Percentiles rank a stretch among this genome's conserved stretches.
phyloP scores from a whole-genome alignment of 495 filamentous ascomycete species.

The Bacidia gigantensis region DNA sequence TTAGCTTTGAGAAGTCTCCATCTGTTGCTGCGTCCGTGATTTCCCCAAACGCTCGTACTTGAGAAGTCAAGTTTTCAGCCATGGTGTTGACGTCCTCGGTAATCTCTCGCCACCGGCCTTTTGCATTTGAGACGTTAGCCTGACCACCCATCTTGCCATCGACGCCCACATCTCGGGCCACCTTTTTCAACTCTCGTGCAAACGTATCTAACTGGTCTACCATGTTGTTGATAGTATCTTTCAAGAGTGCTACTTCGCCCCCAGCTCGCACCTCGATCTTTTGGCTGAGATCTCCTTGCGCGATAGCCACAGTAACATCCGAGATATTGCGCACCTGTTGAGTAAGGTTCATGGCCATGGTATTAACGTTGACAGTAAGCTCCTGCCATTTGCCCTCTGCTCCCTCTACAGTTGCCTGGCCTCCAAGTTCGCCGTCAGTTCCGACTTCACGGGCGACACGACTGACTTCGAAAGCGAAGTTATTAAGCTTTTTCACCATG shows the following conservation, averaged over 20 bases:
- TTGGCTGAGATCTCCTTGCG: constrained; percentile 83
- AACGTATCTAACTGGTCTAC: constrained; percentile 91
- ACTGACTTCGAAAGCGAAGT: constrained; percentile 96
- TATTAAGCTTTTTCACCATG: constrained; percentile 96
- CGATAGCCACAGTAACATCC: constrained; percentile 93
- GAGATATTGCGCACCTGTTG: constrained; percentile 93
- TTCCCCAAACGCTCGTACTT: constrained; percentile 94
- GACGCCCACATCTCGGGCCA: constrained; percentile 93
- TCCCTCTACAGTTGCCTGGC: constrained; percentile 91
- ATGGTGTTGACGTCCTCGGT: constrained; percentile 97
- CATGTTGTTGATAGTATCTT: constrained; percentile 99
- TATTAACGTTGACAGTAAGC: constrained; percentile 75
- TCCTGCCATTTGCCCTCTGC: constrained; percentile 99
- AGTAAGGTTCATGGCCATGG: constrained; percentile 93
- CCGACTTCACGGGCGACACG: constrained; percentile 97
- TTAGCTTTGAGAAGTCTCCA: constrained; percentile 91
- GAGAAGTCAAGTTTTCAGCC: constrained; percentile 94
- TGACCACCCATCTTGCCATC: constrained; percentile 99
- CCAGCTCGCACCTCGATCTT: constrained; percentile 94
- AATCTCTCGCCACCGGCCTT: constrained; percentile 96
- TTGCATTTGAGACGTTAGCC: constrained; percentile 85
- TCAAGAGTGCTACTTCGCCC: constrained; percentile 85
- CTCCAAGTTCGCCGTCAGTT: constrained; percentile 89
- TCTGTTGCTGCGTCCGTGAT: constrained; percentile 95
- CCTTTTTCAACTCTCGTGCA: constrained; percentile 91